A percentile compares a stretch with the other conserved stretches of the same genome.
These are phyloP conservation scores for Coemansia sp. DNA, from an alignment of 192 early-diverging fungal species.

Conservation along the genomic window DNA sequence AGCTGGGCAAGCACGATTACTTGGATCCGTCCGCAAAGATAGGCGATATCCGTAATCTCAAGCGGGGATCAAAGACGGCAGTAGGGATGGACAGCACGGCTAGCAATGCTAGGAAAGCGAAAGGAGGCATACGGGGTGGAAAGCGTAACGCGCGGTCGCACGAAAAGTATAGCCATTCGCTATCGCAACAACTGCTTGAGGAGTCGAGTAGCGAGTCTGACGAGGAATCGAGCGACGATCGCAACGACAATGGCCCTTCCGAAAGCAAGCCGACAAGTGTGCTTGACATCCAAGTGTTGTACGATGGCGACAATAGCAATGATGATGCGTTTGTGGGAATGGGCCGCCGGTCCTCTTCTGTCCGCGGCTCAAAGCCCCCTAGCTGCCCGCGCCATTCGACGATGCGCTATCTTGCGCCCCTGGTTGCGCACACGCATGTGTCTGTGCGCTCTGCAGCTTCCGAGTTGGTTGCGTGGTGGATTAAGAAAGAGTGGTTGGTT, in stretches of 20 bases:
- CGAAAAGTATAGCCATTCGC: conserved; percentile 36
- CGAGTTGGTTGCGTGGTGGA: conserved; percentile 61
- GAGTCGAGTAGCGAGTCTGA: conserved; percentile 31
- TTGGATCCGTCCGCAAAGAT: conserved; percentile 33
- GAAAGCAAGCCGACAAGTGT: background rate
- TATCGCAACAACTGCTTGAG: conserved; percentile 54
- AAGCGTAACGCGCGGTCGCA: conserved; percentile 16
- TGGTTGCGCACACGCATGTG: conserved; percentile 73
- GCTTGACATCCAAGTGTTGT: conserved; percentile 23
- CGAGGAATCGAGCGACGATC: background rate
- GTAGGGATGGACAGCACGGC: background rate
- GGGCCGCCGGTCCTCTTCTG: conserved; percentile 3
- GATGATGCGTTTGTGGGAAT: background rate
- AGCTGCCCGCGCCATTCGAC: conserved; percentile 61
- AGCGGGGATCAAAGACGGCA: background rate
- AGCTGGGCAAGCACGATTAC: conserved; percentile 37
- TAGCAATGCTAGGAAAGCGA: background rate
- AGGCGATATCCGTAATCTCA: conserved; percentile 31
- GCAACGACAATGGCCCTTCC: background rate
- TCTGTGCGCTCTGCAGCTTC: conserved; percentile 69
- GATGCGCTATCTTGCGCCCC: conserved; percentile 59
- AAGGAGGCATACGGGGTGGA: background rate
- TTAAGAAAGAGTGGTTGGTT: conserved; percentile 50
- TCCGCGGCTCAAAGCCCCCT: conserved; percentile 44
- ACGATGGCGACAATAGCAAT: conserved; percentile 11